Base-by-base conservation (phyloP, 768 basidiomycete species). In the Leccinum fibrillosum region DNA sequence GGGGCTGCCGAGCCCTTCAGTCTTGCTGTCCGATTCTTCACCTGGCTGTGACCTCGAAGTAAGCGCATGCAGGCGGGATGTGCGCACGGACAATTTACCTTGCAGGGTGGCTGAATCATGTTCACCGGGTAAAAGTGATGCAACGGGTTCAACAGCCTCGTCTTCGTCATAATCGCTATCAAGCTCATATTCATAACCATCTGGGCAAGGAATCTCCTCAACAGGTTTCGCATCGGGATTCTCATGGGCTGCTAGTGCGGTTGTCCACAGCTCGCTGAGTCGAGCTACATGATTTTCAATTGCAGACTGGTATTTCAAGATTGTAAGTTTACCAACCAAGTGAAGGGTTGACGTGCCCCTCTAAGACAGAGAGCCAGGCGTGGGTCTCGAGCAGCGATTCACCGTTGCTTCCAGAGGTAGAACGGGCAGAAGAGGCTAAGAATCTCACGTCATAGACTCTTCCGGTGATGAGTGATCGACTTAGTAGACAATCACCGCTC, bases 101-200 rank as follows among this genome's bases (percentile, higher is more conserved):
- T n/a, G n/a, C n/a, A 5, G 23, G 11, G 3, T 13, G 39, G 39
- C 23, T 11, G 5, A 4, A 39, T 54, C 48, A 37, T 1, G 12
- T 19, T 45, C 35, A 42, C 13, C 2, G 15, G 12, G n/a, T n/a
- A 15, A 21, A 15, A 37, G 21, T 26, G 32, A 34, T 30, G 17
- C 17, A 47, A 17, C 17, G 11, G 15, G 45, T 23, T 47, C 51
- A 13, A 50, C 17, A 13, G 11, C 35, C 30, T 62, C 60, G 3
- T 61, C 62, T 15, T 68, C 68, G 26, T 72, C 66, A 5, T 53
- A 62, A 52, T 72, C 66, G 13, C 71, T 70, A 42, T 70, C 71
- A 42, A 55, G 58, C 5, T 62, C 61, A 32, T 68, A 64, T 8
- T 70, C 60, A 28, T 66, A 59, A 30, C 49, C 58, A 0, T 48